Percentiles rank a stretch among this genome's conserved stretches.
These are phyloP conservation scores for Neofusicoccum umdonicola DNA, from an alignment of 2,329 filamentous ascomycete species.

Conservation along the genomic window DNA sequence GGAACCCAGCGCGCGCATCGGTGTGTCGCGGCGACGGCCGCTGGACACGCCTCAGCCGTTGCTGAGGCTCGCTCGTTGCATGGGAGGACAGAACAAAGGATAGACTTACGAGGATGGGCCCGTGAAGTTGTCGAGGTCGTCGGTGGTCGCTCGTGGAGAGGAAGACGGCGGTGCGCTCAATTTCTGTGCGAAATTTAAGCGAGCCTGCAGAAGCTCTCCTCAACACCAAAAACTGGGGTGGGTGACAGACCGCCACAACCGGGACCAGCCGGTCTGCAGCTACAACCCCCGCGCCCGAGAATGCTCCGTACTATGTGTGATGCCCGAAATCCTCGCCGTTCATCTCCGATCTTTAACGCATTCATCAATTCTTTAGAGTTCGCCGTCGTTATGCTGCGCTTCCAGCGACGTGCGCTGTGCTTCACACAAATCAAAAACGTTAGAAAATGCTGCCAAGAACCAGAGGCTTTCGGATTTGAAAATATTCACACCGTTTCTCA, in stretches of 20 bases:
- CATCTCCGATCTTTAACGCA: neutral
- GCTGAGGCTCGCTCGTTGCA: constrained; percentile 11
- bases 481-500: too few species aligned
- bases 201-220: constrained; percentile 10
- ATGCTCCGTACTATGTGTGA: neutral
- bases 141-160: constrained; percentile 17
- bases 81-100: neutral
- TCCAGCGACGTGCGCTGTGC: too few species aligned
- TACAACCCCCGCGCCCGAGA: neutral
- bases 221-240: constrained; percentile 14
- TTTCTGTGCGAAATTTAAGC: constrained; percentile 19
- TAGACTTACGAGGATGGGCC: constrained; percentile 15
- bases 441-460: too few species aligned
- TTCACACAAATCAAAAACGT: too few species aligned
- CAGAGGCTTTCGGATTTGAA: too few species aligned
- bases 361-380: too few species aligned
- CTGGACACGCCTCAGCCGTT: constrained; percentile 5
- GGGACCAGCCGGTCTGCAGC: too few species aligned
- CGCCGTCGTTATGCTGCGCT: too few species aligned
- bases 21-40: neutral
- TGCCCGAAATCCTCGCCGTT: neutral
- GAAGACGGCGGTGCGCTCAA: neutral
- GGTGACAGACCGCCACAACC: neutral
- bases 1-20: neutral
- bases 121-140: constrained; percentile 16